Percentiles rank a stretch among this genome's conserved stretches.
Evolutionary conservation across 1,284 basidiomycete genomes (phyloP).

Genomic region (Sanghuangporus sanghuang): DNA sequence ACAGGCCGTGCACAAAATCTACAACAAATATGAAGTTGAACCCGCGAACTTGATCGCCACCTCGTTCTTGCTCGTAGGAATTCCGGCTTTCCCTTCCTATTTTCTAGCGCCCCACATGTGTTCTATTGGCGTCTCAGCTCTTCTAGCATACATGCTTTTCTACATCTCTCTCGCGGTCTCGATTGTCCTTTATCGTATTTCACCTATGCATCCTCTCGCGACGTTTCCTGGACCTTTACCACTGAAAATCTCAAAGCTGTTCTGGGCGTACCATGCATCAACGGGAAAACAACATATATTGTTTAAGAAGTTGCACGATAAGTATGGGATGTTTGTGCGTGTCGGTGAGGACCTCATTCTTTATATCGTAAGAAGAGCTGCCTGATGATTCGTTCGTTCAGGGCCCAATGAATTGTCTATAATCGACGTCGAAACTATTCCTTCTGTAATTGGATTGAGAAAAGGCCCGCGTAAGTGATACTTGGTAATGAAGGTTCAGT

Average conservation of each 20-base stretch:
- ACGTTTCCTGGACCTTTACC: constrained; percentile 22
- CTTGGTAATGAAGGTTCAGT: not conserved
- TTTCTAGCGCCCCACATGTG: not conserved
- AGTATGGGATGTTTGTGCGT: constrained; percentile 21
- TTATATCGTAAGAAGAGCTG: too few relatives aligned
- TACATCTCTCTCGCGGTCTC: constrained; percentile 1
- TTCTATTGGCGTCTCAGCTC: not conserved
- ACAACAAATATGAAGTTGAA: constrained; percentile 12
- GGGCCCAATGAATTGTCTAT: constrained; percentile 34
- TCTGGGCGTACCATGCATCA: not conserved
- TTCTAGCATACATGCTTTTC: not conserved
- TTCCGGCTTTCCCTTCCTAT: not conserved
- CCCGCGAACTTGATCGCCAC: constrained; percentile 2
- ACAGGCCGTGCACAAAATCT: constrained; percentile 5
- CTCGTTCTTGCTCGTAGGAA: not conserved
- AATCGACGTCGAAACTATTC: constrained; percentile 25
- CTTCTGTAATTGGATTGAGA: constrained; percentile 22
- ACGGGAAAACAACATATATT: constrained; percentile 17
- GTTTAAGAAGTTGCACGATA: constrained; percentile 18
- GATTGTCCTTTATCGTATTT: constrained; percentile 21
- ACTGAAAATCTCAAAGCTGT: constrained; percentile 19
- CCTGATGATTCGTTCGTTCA: constrained; percentile 6
- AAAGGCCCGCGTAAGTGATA: not conserved
- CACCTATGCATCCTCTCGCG: constrained; percentile 24
- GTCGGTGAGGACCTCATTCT: constrained; percentile 16